Base-by-base conservation (phyloP, 2,329 filamentous ascomycete species). In the Waltergamsia citrina region DNA sequence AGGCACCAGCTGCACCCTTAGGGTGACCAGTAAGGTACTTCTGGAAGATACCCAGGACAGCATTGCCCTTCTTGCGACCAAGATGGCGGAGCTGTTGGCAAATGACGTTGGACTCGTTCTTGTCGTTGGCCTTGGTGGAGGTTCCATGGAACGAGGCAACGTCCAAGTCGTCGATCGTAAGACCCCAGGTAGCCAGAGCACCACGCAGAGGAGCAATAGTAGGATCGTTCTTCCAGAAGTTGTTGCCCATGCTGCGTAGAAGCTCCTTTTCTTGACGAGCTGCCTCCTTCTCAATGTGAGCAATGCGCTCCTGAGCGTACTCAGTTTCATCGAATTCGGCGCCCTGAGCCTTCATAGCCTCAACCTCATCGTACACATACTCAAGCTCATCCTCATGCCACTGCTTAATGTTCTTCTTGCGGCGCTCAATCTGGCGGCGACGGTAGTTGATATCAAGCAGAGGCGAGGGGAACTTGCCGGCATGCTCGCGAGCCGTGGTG, bases 61-160 rank as follows among this genome's bases (percentile, higher is more conserved):
- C 88, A 53, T 98, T 98, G 52, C 93, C 92, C 78, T 95, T 95
- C 63, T 81, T 82, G 49, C 92, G 85, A 45, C 92, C 92, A 34
- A 98, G 80, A 56, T 98, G 93, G 48, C 81, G 80, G 61, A 98
- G 78, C 65, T 98, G 93, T 59, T 95, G 79, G 70, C 90, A 95
- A 49, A 98, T 83, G 52, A 95, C 92, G 35, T 88, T 88, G 14
- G 92, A 96, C 61, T 98, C 92, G 63, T 98, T 98, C 80, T 96
- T 96, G 70, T 98, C 92, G 60, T 98, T 98, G 47, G 92, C 92
- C 55, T 94, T 87, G 44, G 92, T 98, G 1, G 92, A 96, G 26
- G 92, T 98, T 51, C 92, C 92, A 68, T 98, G 92, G 85, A 96
- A 96, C 11, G 92, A 96, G 12, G 92, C 90, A 42, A 98, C 87